Percentiles rank a stretch among this genome's conserved stretches.
Evolutionary conservation across 2,329 filamentous ascomycete genomes (phyloP).

Genomic region (Penicillium sp.): DNA sequence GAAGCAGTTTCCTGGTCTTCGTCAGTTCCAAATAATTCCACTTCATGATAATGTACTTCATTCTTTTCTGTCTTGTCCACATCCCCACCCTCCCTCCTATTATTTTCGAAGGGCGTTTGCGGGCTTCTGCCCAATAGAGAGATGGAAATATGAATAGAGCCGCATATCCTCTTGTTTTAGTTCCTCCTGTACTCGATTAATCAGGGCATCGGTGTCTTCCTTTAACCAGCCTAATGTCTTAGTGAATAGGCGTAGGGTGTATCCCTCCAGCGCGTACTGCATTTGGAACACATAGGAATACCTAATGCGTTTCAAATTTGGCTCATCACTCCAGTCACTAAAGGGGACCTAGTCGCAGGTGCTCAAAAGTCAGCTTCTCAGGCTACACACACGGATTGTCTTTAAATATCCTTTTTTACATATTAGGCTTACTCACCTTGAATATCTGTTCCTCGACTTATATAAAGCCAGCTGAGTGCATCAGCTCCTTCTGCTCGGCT

Average conservation of each 20-base stretch:
- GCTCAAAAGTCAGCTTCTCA: neutral
- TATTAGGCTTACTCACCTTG: neutral
- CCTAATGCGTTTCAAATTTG: neutral
- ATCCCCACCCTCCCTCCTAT: too few relatives aligned
- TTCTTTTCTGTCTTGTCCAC: too few relatives aligned
- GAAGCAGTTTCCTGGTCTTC: too few relatives aligned
- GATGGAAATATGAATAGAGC: constrained; percentile 2
- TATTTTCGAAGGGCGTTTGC: too few relatives aligned
- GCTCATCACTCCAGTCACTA: neutral
- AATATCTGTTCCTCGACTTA: constrained; percentile 1
- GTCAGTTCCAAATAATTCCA: too few relatives aligned
- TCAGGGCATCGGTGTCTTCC: neutral
- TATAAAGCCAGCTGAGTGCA: constrained; percentile 3
- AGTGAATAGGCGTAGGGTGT: constrained; percentile 1
- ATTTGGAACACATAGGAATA: neutral
- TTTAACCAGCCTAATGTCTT: constrained; percentile 1
- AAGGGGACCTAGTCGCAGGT: neutral
- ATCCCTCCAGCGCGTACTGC: neutral
- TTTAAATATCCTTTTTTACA: too few relatives aligned
- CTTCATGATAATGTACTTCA: too few relatives aligned
- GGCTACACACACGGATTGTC: neutral
- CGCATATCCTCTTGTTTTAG: neutral
- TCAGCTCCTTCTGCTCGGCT: constrained; percentile 1
- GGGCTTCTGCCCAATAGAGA: neutral
- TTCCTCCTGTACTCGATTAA: neutral